Evolutionary conservation across 768 basidiomycete species (phyloP), one percentile per base, ranked within the genome.

Genomic region (Phylloporus sp.): DNA sequence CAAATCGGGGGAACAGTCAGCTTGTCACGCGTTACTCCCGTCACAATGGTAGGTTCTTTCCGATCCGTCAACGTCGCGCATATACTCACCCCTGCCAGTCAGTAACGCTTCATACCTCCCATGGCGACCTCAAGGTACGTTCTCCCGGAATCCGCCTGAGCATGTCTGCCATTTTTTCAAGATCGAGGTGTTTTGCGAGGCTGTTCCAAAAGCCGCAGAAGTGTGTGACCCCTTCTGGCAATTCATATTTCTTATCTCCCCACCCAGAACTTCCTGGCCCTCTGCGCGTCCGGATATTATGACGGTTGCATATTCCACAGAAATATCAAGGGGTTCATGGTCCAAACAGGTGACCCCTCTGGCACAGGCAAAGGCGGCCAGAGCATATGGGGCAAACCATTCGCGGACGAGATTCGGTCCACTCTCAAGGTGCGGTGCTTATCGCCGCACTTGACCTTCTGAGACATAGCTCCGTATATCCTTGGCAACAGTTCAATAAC

Each of bases 121-220:
- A 86, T 62, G 95, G 95, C 16, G 95, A 98, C 54, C 77, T 98
- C 70, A 98, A 97, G 82, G 93, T 91, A 61, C 43, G 70, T 48
- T 53, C 27, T 35, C 31, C n/a, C 9, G n/a, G 23, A 9, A 12
- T 1, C 16, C 8, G 12, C 28, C 11, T 13, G 41, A 43, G 28
- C 6, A 10, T 36, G 39, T 29, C 40, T 36, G 49, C 40, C 32
- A 43, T 47, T 16, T 40, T 34, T 50, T 6, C 43, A 66, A 97
- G 94, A 84, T 98, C 55, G 97, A 99, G 71, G 67, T 99, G 12
- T 98, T 98, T 72, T 98, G 97, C 68, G 97, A 99, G 71, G 86
- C 95, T 6, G 89, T 93, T 18, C 97, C 97, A 22, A 92, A 93
- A 69, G 78, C 94, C 11, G 92, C 95, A 59, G 95, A 99, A 77